These are phyloP conservation scores for Puccinia hordei DNA, from an alignment of 1,284 basidiomycete species.

Conservation along the genomic window DNA sequence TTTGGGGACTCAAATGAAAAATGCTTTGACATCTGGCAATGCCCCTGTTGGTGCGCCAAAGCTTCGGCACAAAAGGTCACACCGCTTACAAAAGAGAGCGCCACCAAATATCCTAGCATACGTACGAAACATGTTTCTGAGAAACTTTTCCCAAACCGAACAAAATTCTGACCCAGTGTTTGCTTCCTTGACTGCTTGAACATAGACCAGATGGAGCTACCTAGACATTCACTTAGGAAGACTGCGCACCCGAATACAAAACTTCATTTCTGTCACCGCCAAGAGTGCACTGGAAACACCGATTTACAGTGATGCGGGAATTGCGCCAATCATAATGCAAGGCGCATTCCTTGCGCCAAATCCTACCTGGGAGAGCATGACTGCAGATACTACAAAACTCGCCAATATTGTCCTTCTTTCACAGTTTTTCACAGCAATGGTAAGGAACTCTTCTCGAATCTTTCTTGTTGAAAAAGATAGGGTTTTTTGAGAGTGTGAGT, in stretches of 20 bases:
- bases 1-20: neutral
- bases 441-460: neutral
- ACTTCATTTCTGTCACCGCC: conserved; percentile 15
- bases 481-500: too few relatives aligned
- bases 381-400: conserved; percentile 18
- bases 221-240: conserved; percentile 24
- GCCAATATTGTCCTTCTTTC: conserved; percentile 16
- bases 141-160: neutral
- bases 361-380: neutral
- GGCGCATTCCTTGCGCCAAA: conserved; percentile 32
- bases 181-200: neutral
- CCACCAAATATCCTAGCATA: conserved; percentile 42
- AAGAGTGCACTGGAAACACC: conserved; percentile 25
- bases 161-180: neutral
- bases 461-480: neutral
- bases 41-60: neutral
- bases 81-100: conserved; percentile 28
- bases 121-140: neutral
- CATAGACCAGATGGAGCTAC: conserved; percentile 31
- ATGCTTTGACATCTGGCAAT: neutral
- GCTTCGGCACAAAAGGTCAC: neutral
- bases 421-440: conserved; percentile 14
- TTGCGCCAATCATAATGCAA: conserved; percentile 31
- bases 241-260: conserved; percentile 13
- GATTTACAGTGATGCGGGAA: conserved; percentile 28